Base-by-base conservation (phyloP, 352 stramenopile species). In the Phytophthora agathidicida region DNA sequence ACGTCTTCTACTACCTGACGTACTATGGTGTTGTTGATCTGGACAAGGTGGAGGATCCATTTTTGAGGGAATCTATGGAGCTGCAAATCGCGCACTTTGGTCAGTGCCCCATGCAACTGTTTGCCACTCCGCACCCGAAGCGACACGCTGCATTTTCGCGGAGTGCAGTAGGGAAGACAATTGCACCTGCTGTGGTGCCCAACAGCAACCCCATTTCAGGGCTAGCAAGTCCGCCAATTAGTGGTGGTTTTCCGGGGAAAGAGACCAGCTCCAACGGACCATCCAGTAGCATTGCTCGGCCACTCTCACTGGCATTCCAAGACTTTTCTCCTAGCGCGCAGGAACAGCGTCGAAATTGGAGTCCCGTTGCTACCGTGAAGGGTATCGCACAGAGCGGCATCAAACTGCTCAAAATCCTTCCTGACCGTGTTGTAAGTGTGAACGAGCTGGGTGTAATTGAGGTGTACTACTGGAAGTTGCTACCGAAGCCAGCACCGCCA, bases 21-120 rank as follows among this genome's bases (percentile, higher is more conserved):
- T 97, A 97, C 63, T 94, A 96, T 49, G 89, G 86, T 11, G 80
- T 98, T 53, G 96, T 99, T 19, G 97, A 99, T 68, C 65, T 99
- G 13, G 97, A 99, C 59, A 67, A 77, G 26, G 98, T 99, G 37
- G 86, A 99, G 35, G 94, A 99, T 38, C 74, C 97, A 3, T 94
- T 96, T 37, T 69, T 97, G 48, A 80, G 88, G 36, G 92, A 97
- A 28, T 97, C 96, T 13, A 98, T 97, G 68, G 94, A 98, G 73
- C 72, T 98, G 30, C 98, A 99, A 77, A 99, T 99, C 52, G 92
- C 94, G 3, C 97, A 99, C 73, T 99, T 99, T 74, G 98, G 98
- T 3, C 97, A 99, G 70, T 99, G 94, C 35, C 98, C 98, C 1
- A 96, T 98, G 81, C 97, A 99, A 58, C 77, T 98, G 7, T 98